Conservation (phyloP, 306 rosid genomes). For the Albizia julibrissin region DNA sequence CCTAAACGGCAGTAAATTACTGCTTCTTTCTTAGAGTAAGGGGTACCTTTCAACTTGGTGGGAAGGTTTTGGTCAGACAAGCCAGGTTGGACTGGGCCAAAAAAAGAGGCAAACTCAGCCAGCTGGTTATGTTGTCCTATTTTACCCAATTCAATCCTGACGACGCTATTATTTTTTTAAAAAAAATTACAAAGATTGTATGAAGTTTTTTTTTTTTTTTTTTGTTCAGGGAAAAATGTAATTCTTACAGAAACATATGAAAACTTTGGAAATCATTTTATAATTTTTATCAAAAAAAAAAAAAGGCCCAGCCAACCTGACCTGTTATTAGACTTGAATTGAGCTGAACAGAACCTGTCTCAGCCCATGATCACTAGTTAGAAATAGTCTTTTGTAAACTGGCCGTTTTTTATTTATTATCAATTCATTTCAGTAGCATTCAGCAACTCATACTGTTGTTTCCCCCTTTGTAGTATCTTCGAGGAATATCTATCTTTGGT, state of each 20-base stretch:
- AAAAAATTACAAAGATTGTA: not conserved
- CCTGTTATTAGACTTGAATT: not conserved
- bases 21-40: constrained; percentile 3
- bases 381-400: not conserved
- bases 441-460: constrained; percentile 28
- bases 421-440: constrained; percentile 32
- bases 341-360: not conserved
- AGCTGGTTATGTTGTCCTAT: not conserved
- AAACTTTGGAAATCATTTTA: not conserved
- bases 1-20: not conserved
- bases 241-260: not conserved
- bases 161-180: not conserved
- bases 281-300: not conserved
- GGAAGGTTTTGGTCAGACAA: not conserved
- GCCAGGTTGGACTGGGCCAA: not conserved
- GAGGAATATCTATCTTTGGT: constrained; percentile 84
- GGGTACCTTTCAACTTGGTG: not conserved
- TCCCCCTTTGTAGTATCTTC: constrained; percentile 62
- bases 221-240: not conserved
- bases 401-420: constrained; percentile 18
- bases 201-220: not conserved
- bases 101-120: not conserved
- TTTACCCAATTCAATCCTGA: not conserved
- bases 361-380: not conserved
- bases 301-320: not conserved